Base-by-base conservation (phyloP, 768 basidiomycete species). In the Leccinum disarticulatum region DNA sequence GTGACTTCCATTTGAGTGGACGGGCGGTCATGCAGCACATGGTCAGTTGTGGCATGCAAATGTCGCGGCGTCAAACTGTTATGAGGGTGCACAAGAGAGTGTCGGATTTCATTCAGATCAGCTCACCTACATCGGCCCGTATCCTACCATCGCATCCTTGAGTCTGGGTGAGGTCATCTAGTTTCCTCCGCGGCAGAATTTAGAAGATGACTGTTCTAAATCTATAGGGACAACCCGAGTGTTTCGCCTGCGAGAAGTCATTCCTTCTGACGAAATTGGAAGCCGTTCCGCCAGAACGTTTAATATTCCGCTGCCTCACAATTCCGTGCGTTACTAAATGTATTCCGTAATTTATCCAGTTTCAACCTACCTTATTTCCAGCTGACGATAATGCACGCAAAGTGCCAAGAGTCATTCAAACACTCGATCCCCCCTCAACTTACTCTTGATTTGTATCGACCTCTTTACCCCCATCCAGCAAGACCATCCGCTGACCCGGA, bases 361-460 rank as follows among this genome's bases (percentile, higher is more conserved):
- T 49, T 56, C 46, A 31, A 52, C 6, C 6, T 8, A 6, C 15
- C 2, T 38, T 43, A 53, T 61, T 46, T 58, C 27, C 58, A 93
- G 90, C 77, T 93, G 36, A 81, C 81, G n/a, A 91, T 93, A 58
- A 93, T 93, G 91, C 92, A 93, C 64, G 89, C 91, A 2, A 83
- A 86, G 15, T 88, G 87, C 59, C 91, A 93, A 77, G 91, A 93
- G 68, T 78, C 77, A 43, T 93, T 88, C 75, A 93, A 93, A 66
- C 90, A 93, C 63, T 81, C 85, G 4, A 81, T 93, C 17, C 91
- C 88, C 19, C 87, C 91, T 1, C 89, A 91, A 61, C 70, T 77
- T 11, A 76, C 82, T 2, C 80, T 93, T 43, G 91, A 93, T 66
- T 65, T 88, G n/a, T 92, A 84, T 69, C 82, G 81, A 33, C 90